Evolutionary conservation across 1,284 basidiomycete species (phyloP).

Genomic region (Fistulina hepatica): DNA sequence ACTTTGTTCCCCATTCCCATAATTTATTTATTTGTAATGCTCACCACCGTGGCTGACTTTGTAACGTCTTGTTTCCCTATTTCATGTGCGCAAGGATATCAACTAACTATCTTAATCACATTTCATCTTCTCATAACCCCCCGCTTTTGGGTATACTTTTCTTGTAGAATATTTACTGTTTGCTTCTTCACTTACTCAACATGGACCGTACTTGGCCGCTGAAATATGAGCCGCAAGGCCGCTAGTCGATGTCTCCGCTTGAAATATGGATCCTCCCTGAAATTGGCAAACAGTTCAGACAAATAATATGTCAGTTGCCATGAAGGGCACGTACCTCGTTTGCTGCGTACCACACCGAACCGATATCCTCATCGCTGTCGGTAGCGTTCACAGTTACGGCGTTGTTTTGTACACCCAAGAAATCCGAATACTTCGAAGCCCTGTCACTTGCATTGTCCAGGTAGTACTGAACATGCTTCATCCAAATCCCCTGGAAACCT

Average conservation of each 20-base stretch:
- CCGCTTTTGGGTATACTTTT: too few relatives aligned
- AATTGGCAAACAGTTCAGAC: background rate
- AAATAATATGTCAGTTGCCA: background rate
- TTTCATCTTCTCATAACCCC: too few relatives aligned
- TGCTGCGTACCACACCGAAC: constrained; percentile 12
- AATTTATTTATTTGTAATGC: background rate
- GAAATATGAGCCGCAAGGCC: constrained; percentile 23
- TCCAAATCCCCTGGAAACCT: constrained; percentile 22
- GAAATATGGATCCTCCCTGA: constrained; percentile 19
- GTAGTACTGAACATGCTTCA: constrained; percentile 25
- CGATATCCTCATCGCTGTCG: constrained; percentile 4
- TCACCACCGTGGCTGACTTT: too few relatives aligned
- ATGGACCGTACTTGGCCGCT: constrained; percentile 21
- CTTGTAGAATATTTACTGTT: too few relatives aligned
- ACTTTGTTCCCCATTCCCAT: background rate
- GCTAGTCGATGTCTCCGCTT: constrained; percentile 22
- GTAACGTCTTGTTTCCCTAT: too few relatives aligned
- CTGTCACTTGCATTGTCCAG: constrained; percentile 19
- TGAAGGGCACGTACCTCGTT: constrained; percentile 10
- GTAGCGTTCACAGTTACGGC: constrained; percentile 18
- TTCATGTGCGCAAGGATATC: too few relatives aligned
- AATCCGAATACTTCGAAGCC: constrained; percentile 20
- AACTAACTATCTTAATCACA: too few relatives aligned
- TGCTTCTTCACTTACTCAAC: too few relatives aligned
- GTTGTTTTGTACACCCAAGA: constrained; percentile 20